Percentiles rank a stretch among this genome's conserved stretches.
Evolutionary conservation across 495 filamentous ascomycete species (phyloP).

Genomic region (Lentithecium fluviatile): DNA sequence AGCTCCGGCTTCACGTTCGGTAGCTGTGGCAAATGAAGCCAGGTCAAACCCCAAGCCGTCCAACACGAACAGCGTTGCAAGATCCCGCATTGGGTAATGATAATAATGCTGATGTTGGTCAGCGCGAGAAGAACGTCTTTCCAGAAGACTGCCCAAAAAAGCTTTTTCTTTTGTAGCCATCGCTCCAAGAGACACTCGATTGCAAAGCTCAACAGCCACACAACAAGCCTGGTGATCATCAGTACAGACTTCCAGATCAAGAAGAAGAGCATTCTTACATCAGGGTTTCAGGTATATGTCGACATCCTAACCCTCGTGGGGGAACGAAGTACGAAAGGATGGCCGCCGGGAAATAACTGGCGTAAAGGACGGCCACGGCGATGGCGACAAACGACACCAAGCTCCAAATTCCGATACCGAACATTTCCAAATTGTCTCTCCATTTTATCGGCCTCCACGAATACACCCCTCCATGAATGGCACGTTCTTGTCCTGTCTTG

Average conservation of each 20-base stretch:
- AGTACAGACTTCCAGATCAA: not conserved
- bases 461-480: conserved; percentile 7
- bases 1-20: conserved; percentile 1
- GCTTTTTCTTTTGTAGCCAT: not conserved
- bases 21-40: conserved; percentile 9
- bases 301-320: conserved; percentile 1
- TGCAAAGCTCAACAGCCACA: conserved; percentile 15
- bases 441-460: conserved; percentile 15
- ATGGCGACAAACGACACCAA: conserved; percentile 4
- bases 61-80: conserved; percentile 20
- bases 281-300: conserved; percentile 9
- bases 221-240: conserved; percentile 2
- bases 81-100: conserved; percentile 18
- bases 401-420: not conserved
- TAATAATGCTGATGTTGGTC: conserved; percentile 1
- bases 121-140: conserved; percentile 17
- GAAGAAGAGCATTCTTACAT: conserved; percentile 2
- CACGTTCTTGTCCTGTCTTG: not conserved
- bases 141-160: conserved; percentile 18
- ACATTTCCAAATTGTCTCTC: not conserved
- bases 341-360: conserved; percentile 8
- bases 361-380: not conserved
- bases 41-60: not conserved
- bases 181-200: conserved; percentile 10
- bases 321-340: conserved; percentile 13